Evolutionary conservation across 768 basidiomycete genomes (phyloP), one percentile per base, ranked within the genome.

Genomic region (Amanita polypyramis): DNA sequence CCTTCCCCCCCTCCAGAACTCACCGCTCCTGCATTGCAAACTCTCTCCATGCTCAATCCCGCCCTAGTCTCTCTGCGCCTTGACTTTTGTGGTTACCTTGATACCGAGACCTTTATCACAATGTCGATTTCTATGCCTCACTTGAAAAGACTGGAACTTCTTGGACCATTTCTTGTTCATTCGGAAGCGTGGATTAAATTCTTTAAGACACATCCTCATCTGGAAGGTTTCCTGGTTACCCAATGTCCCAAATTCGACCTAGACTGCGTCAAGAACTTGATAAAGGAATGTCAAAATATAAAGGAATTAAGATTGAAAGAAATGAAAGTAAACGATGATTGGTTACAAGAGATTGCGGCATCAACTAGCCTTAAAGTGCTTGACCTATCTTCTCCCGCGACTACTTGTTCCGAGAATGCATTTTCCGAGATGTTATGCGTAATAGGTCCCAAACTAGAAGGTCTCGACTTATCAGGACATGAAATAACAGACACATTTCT

Each of bases 221-320:
- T 99, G 9, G 69, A 78, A 54, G 75, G 74, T 5, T 87, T 97
- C 64, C 70, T 84, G 34, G 79, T 99, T 56, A 83, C 74, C 7
- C 90, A 94, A 58, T 87, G 85, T 49, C 90, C 91, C 6, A 78
- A 91, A 4, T 93, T 98, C 62, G 80, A 91, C 60, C 58, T 81
- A 3, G 70, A 74, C 9, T 89, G 85, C 57, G 64, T 86, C 48
- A 58, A 69, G 10, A 60, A 73, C 0, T 75, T 96, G 19, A 73
- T 81, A 21, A 77, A 73, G 45, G 66, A 74, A 19, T 72, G 75
- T 42, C 58, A 58, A 9, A 51, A 47, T 2, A 66, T 98, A 14
- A 72, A 63, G n/a, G 79, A 82, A 41, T 75, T 99, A 1, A 76
- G 87, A 2, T 68, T 99, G 33, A 77, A 79, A 51, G 88, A 94